Percentiles rank a stretch among this genome's conserved stretches.
phyloP scores from a whole-genome alignment of 2,329 filamentous ascomycete genomes.

The Phialophora verrucosa region DNA sequence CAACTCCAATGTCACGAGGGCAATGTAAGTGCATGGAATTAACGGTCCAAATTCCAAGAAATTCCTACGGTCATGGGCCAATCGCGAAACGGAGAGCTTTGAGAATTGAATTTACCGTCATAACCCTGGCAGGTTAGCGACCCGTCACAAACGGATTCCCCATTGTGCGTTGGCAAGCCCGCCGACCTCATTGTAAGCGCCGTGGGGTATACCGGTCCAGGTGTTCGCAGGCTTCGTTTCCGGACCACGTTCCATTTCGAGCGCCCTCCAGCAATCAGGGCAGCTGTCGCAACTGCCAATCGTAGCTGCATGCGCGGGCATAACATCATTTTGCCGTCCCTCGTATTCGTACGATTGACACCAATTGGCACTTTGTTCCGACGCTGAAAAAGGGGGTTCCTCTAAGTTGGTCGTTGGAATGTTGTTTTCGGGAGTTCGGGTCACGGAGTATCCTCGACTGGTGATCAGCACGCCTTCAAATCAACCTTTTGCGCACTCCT shows the following conservation, averaged over 20 bases:
- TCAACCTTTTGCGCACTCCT: neutral
- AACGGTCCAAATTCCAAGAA: constrained; percentile 12
- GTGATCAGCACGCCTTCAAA: neutral
- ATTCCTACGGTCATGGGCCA: neutral
- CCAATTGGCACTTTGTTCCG: too few relatives aligned
- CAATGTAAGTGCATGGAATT: constrained; percentile 12
- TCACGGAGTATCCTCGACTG: neutral
- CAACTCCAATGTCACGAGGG: constrained; percentile 16
- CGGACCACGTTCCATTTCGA: neutral
- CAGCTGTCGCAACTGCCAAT: neutral
- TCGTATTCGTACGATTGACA: neutral
- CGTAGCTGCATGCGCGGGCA: neutral
- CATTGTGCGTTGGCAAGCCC: constrained; percentile 25
- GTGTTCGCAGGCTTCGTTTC: neutral
- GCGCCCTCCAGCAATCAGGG: neutral
- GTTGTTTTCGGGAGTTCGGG: neutral
- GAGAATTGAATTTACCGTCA: constrained; percentile 13
- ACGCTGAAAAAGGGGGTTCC: neutral
- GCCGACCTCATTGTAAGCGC: constrained; percentile 16
- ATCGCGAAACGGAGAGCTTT: constrained; percentile 13
- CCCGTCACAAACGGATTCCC: neutral
- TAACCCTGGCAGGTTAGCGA: neutral
- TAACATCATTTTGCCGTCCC: neutral
- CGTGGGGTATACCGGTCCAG: constrained; percentile 17
- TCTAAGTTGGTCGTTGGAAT: neutral